These are phyloP conservation scores for Aspergillus bridgeri DNA, from an alignment of 495 filamentous ascomycete species.

Conservation along the genomic window DNA sequence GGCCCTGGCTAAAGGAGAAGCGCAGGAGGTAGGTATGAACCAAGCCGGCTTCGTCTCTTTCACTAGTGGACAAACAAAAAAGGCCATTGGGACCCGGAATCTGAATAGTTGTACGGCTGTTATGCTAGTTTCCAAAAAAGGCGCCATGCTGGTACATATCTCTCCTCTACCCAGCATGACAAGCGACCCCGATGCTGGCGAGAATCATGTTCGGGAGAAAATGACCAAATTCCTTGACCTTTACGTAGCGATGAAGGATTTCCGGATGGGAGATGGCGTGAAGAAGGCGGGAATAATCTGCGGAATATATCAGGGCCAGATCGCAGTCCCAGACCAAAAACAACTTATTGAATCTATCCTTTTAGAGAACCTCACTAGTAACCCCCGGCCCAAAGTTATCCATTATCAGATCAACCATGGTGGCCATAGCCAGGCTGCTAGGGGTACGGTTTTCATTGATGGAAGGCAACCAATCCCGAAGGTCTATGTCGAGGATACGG, in stretches of 20 bases:
- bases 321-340: background rate
- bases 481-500: background rate
- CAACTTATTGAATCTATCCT: background rate
- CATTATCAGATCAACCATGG: background rate
- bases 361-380: background rate
- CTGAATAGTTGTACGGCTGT: background rate
- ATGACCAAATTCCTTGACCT: background rate
- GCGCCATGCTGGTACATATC: background rate
- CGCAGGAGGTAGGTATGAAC: background rate
- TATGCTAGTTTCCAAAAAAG: background rate
- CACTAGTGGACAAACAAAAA: background rate
- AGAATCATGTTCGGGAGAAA: background rate
- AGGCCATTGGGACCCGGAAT: background rate
- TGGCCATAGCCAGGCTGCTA: background rate
- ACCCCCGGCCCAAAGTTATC: background rate
- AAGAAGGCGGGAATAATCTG: no score
- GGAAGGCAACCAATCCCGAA: background rate
- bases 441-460: background rate
- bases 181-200: background rate
- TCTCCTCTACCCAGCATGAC: background rate
- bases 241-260: no score
- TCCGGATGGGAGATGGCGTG: no score
- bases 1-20: background rate
- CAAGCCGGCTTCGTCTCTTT: background rate
- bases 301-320: background rate